These are phyloP conservation scores for Kregervanrija pseudodelftensis DNA, from an alignment of 805 yeast genomes.

Conservation along the genomic window DNA sequence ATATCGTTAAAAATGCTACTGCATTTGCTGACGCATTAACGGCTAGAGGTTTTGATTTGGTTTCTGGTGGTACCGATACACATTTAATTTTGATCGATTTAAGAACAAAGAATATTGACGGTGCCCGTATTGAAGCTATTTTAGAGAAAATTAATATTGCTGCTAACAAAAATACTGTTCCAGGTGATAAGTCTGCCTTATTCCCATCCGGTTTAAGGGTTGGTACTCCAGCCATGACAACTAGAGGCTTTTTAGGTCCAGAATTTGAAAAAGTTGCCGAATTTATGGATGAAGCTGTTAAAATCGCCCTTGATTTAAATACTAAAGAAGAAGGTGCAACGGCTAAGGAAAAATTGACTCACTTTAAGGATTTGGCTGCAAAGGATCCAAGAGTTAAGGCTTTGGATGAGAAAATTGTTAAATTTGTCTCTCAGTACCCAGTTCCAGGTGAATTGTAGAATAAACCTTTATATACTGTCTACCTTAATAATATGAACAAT, in stretches of 20 bases:
- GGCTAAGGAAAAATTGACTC: slow-evolving; percentile 53
- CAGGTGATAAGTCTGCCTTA: slow-evolving; percentile 92
- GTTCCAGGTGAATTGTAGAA: slow-evolving; percentile 72
- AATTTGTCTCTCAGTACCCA: slow-evolving; percentile 71
- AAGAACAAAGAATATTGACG: slow-evolving; percentile 77
- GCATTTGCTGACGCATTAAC: slow-evolving; percentile 64
- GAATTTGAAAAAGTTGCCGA: slow-evolving; percentile 79
- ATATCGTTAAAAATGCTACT: slow-evolving; percentile 76
- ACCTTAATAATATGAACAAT: no score
- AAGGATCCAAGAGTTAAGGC: slow-evolving; percentile 53
- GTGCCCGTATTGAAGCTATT: slow-evolving; percentile 90
- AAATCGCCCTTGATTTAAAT: slow-evolving; percentile 57
- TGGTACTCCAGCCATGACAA: slow-evolving; percentile 98
- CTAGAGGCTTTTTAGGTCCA: slow-evolving; percentile 76
- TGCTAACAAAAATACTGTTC: slow-evolving; percentile 91
- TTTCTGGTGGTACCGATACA: slow-evolving; percentile 90
- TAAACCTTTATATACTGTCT: no score
- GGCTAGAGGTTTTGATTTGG: slow-evolving; percentile 64
- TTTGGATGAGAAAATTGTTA: slow-evolving; percentile 58
- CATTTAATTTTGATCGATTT: slow-evolving; percentile 84
- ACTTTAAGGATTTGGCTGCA: slow-evolving; percentile 66
- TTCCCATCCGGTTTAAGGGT: slow-evolving; percentile 95
- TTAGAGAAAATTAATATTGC: slow-evolving; percentile 90
- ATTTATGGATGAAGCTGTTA: slow-evolving; percentile 74
- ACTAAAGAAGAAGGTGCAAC: slow-evolving; percentile 48